Conservation (phyloP, 257 asterid species). For the Solanum clarkiae region DNA sequence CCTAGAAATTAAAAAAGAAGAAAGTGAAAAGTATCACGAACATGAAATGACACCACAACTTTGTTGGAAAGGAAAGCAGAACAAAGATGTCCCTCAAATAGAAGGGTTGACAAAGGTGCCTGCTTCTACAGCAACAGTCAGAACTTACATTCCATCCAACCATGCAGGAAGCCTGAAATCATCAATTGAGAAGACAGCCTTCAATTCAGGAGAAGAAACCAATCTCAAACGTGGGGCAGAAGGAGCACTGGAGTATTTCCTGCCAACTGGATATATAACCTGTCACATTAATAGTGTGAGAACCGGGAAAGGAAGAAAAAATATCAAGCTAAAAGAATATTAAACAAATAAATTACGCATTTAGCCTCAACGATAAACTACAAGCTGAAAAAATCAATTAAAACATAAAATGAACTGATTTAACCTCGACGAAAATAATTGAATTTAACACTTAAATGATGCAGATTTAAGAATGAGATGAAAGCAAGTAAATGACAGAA, state of each 20-base stretch:
- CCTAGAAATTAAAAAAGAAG: conserved; percentile 24
- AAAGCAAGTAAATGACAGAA: background rate
- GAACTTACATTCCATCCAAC: conserved; percentile 89
- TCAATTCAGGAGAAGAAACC: conserved; percentile 75
- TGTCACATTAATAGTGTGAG: conserved; percentile 7
- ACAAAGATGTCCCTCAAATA: background rate
- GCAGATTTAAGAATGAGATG: background rate
- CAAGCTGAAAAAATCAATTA: background rate
- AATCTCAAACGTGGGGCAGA: conserved; percentile 72
- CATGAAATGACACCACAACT: background rate
- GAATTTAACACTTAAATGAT: background rate
- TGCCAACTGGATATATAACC: conserved; percentile 78
- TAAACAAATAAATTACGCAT: background rate
- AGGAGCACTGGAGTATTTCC: conserved; percentile 42
- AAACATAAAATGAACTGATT: background rate
- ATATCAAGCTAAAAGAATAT: background rate
- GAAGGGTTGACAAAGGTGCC: background rate
- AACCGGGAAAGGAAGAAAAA: background rate
- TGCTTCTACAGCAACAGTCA: background rate
- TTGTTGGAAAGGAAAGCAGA: background rate
- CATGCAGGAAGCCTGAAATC: conserved; percentile 89
- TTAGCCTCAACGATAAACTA: background rate
- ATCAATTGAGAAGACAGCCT: conserved; percentile 63
- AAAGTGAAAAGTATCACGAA: background rate
- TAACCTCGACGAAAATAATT: background rate